Conservation (phyloP, 306 rosid species). For the Trichosanthes truncata region DNA sequence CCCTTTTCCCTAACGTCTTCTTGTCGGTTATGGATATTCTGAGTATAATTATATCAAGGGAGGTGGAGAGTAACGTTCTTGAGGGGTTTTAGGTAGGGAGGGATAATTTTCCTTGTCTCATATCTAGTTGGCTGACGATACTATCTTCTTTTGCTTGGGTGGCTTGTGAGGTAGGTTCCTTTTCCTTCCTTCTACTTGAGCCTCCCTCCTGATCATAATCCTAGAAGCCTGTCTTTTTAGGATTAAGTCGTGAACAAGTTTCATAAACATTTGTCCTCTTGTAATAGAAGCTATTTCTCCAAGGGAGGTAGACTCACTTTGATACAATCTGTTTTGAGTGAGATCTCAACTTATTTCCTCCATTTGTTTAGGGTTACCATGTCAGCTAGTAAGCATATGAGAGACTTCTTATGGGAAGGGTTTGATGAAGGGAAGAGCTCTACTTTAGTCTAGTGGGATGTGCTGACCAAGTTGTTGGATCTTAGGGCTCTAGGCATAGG, state of each 20-base stretch:
- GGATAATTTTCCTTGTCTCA: background rate
- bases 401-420: background rate
- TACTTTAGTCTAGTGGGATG: background rate
- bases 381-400: background rate
- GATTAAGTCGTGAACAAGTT: background rate
- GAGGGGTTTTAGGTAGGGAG: background rate
- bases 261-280: background rate
- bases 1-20: background rate
- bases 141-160: background rate
- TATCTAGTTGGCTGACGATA: background rate
- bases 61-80: background rate
- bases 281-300: background rate
- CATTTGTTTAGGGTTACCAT: background rate
- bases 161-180: background rate
- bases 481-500: background rate
- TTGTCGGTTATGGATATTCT: background rate
- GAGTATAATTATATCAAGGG: too few species aligned
- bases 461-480: background rate
- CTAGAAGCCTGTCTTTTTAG: background rate
- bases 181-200: background rate
- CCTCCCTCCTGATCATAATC: too few species aligned
- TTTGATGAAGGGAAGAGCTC: background rate
- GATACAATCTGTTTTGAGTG: background rate
- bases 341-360: background rate
- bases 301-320: background rate